Evolutionary conservation across 2,329 filamentous ascomycete species (phyloP), one percentile per base, ranked within the genome.

Genomic region (Trichophyton mentagrophytes): DNA sequence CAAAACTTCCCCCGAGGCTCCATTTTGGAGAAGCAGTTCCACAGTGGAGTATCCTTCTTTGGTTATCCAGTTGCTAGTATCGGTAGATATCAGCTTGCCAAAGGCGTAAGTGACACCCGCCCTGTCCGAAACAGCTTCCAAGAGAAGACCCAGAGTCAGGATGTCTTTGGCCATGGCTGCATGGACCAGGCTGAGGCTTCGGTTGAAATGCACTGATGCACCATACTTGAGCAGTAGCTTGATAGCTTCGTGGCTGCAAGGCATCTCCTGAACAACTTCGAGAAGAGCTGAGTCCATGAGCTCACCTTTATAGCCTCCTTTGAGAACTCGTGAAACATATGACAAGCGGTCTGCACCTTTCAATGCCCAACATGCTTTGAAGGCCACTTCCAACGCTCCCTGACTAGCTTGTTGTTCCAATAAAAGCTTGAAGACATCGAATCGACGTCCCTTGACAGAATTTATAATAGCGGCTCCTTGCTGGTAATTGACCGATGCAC

Each of bases 181-280:
- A 20, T 64, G 60, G 36, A 64, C 46, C 3, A 85, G 75, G 3
- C 80, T 78, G 59, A 83, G 80, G 1, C 82, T 82, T 8, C 77
- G 74, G 20, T 79, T 79, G 66, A 79, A 79, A 65, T 85, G 79
- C 0, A 80, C 77, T 59, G 80, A 79, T 2, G 82, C 83, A 0
- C 82, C 82, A 36, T 78, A 74, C 0, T 69, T 64, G 6, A 85
- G 70, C 17, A 86, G 67, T 8, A 83, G 75, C 30, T 70, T 72
- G 36, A 85, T 74, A 13, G 84, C 60, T 3, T 65, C 62, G 20
- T 51, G 25, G 30, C 66, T 63, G 25, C 57, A 61, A n/a, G 65
- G 63, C 15, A 36, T 47, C 13, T 63, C 64, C 47, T 64, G 55
- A 9, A 66, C 65, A 33, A 60, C 58, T 47, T 66, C 61, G 6